These are phyloP conservation scores for Suillus alpinus DNA, from an alignment of 768 basidiomycete genomes.

Conservation along the genomic window DNA sequence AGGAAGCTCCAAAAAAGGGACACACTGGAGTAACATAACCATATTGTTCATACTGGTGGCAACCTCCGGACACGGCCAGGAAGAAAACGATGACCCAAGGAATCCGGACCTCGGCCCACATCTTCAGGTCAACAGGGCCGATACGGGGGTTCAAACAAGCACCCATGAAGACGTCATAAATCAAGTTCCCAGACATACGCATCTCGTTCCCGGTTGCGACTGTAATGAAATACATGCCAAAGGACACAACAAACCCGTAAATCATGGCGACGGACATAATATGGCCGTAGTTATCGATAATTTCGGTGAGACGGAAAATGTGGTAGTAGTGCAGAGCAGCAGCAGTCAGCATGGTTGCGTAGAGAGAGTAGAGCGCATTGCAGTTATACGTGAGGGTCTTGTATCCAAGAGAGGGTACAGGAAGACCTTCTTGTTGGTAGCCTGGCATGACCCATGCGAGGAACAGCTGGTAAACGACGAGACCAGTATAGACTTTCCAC, in stretches of 20 bases:
- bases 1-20: slow-evolving; percentile 9
- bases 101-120: slow-evolving; percentile 97
- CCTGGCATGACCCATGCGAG: slow-evolving; percentile 92
- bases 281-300: slow-evolving; percentile 95
- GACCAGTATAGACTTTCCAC: slow-evolving; percentile 85
- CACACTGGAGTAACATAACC: slow-evolving; percentile 90
- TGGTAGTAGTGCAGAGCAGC: slow-evolving; percentile 71
- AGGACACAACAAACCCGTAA: slow-evolving; percentile 79
- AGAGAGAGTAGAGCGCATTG: slow-evolving; percentile 86
- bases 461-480: slow-evolving; percentile 85
- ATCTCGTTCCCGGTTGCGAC: slow-evolving; percentile 77
- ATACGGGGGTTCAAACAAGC: slow-evolving; percentile 91
- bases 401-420: slow-evolving; percentile 92
- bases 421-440: slow-evolving; percentile 90
- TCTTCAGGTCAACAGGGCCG: slow-evolving; percentile 90
- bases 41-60: slow-evolving; percentile 91
- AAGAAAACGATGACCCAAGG: slow-evolving; percentile 97
- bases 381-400: slow-evolving; percentile 95
- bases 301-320: slow-evolving; percentile 88
- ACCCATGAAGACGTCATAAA: slow-evolving; percentile 98
- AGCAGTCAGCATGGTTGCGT: slow-evolving; percentile 76
- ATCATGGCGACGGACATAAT: slow-evolving; percentile 96
- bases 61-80: slow-evolving; percentile 85
- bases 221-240: slow-evolving; percentile 77
- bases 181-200: slow-evolving; percentile 91